These are phyloP conservation scores for Boeremia exigua DNA, from an alignment of 2,329 filamentous ascomycete species.

Conservation along the genomic window DNA sequence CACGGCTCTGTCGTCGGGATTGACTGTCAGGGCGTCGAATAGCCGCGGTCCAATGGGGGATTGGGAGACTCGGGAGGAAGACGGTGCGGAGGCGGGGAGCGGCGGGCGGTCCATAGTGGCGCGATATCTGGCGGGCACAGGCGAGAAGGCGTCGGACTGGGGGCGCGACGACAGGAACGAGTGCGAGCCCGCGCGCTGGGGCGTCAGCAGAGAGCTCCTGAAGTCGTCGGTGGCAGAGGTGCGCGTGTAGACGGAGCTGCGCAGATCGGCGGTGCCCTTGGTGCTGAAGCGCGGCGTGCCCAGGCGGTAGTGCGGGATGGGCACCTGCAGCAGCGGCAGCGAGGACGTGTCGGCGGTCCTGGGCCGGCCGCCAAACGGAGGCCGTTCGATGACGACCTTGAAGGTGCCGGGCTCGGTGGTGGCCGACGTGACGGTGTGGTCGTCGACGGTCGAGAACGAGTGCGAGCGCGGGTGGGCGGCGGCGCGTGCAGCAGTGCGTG, in stretches of 20 bases:
- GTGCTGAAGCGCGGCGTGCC: constrained; percentile 82
- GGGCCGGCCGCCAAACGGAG: constrained; percentile 62
- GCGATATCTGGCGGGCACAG: constrained; percentile 40
- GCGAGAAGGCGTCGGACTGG: constrained; percentile 47
- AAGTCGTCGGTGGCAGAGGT: constrained; percentile 74
- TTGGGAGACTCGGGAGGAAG: constrained; percentile 47
- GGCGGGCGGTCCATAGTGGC: constrained; percentile 45
- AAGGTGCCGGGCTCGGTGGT: constrained; percentile 71
- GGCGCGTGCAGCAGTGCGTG: constrained; percentile 17
- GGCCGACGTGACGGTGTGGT: constrained; percentile 57
- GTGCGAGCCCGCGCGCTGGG: constrained; percentile 45
- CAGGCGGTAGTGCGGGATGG: constrained; percentile 83
- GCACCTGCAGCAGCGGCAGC: constrained; percentile 69
- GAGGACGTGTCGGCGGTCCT: constrained; percentile 65
- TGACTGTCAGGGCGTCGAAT: constrained; percentile 80
- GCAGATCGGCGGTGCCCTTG: constrained; percentile 76
- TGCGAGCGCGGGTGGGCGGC: constrained; percentile 61
- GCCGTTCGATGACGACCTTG: constrained; percentile 80
- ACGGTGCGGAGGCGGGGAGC: constrained; percentile 42
- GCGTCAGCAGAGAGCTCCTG: constrained; percentile 63
- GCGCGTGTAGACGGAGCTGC: constrained; percentile 76
- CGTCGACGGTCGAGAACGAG: constrained; percentile 79
- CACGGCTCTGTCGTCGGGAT: constrained; percentile 80
- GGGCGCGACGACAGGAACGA: constrained; percentile 46
- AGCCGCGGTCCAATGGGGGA: constrained; percentile 65